Percentiles rank a stretch among this genome's conserved stretches.
These are phyloP conservation scores for Aureobasidium pullulans DNA, from an alignment of 2,329 filamentous ascomycete genomes.

Conservation along the genomic window DNA sequence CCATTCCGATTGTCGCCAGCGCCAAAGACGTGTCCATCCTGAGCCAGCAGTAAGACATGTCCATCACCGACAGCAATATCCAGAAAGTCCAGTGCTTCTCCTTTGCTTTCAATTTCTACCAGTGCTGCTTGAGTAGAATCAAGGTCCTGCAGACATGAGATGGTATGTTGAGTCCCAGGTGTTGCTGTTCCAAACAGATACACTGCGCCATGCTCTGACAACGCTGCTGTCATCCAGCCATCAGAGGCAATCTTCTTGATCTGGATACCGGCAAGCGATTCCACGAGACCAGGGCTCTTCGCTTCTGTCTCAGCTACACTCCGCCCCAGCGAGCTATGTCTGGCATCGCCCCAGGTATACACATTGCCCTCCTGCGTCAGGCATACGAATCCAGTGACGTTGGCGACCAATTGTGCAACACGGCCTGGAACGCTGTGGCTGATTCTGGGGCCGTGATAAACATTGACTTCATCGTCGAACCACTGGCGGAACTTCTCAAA, in stretches of 20 bases:
- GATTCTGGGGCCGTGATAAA: constrained; percentile 17
- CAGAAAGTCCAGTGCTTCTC: constrained; percentile 36
- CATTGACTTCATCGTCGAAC: constrained; percentile 21
- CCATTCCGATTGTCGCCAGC: constrained; percentile 52
- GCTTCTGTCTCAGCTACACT: constrained; percentile 37
- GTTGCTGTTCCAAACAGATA: constrained; percentile 53
- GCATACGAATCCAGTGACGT: constrained; percentile 32
- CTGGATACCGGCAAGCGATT: constrained; percentile 45
- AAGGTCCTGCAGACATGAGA: constrained; percentile 19
- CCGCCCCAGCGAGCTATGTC: constrained; percentile 54
- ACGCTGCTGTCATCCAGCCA: constrained; percentile 51
- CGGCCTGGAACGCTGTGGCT: constrained; percentile 25
- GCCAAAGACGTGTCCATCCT: constrained; percentile 45
- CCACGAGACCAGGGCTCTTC: constrained; percentile 38
- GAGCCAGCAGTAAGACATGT: constrained; percentile 52
- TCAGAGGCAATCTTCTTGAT: constrained; percentile 47
- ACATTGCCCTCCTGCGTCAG: constrained; percentile 31
- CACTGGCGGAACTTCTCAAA: constrained; percentile 22
- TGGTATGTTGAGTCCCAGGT: constrained; percentile 19
- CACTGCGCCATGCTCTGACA: constrained; percentile 51
- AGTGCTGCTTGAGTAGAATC: constrained; percentile 23
- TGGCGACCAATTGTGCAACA: constrained; percentile 27
- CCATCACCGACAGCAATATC: constrained; percentile 53
- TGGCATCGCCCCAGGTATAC: constrained; percentile 48
- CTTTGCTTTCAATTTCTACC: constrained; percentile 33